Evolutionary conservation across 2,329 filamentous ascomycete genomes (phyloP).

Genomic region (Coniella lustricola): DNA sequence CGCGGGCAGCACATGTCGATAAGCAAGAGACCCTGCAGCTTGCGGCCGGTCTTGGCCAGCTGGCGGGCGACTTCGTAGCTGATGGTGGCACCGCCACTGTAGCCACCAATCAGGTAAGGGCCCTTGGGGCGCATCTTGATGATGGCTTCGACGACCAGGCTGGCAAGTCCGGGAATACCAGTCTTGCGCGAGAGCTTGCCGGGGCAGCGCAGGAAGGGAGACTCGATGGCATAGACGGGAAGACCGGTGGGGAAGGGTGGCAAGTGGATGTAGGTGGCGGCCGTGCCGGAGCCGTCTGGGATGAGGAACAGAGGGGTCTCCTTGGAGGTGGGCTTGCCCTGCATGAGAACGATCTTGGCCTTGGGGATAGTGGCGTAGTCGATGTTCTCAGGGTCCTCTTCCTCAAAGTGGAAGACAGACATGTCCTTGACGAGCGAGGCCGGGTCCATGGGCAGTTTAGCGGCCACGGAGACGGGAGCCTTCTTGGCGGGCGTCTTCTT

Average conservation of each 20-base stretch:
- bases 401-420: slow-evolving; percentile 12
- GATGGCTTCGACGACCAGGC: slow-evolving; percentile 19
- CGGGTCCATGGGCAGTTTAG: background rate
- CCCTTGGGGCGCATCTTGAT: slow-evolving; percentile 18
- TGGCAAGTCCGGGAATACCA: slow-evolving; percentile 16
- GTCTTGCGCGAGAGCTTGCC: slow-evolving; percentile 16
- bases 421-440: slow-evolving; percentile 12
- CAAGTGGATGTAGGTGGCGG: slow-evolving; percentile 23
- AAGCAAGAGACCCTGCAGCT: slow-evolving; percentile 19
- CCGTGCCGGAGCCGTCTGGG: slow-evolving; percentile 23
- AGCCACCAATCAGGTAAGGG: slow-evolving; percentile 23
- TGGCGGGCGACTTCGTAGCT: slow-evolving; percentile 21
- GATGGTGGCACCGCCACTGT: slow-evolving; percentile 20
- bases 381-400: slow-evolving; percentile 11
- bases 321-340: slow-evolving; percentile 18
- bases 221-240: slow-evolving; percentile 24
- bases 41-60: slow-evolving; percentile 15
- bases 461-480: background rate
- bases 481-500: slow-evolving; percentile 1
- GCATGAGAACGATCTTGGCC: slow-evolving; percentile 22
- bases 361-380: slow-evolving; percentile 9
- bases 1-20: slow-evolving; percentile 20
- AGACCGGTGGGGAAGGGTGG: slow-evolving; percentile 18
- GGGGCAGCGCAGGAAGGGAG: slow-evolving; percentile 22
- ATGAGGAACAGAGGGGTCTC: slow-evolving; percentile 23